Evolutionary conservation across 2,329 filamentous ascomycete species (phyloP), one percentile per base, ranked within the genome.

Genomic region (Macrophomina pseudophaseolina): DNA sequence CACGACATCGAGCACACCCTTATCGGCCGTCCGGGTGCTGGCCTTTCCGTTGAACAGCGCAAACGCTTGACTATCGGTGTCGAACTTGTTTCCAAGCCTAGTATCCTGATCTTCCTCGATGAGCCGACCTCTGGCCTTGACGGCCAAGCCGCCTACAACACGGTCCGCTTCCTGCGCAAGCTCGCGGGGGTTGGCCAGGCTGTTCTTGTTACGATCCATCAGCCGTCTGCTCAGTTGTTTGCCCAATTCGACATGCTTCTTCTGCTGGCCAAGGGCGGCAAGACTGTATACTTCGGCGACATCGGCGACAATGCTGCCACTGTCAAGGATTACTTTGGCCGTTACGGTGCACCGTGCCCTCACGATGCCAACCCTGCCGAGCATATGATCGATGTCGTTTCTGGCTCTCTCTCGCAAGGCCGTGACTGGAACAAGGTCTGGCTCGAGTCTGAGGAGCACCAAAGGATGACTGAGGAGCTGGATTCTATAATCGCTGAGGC

Each of bases 121-220:
- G 90, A 93, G 76, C 90, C 90, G 0, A 92, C 90, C 0, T 90
- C 87, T 1, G 90, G 90, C 59, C 84, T 92, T 0, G 88, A 90
- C 71, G 86, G 84, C 18, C 87, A 91, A 74, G 87, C 85, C 52
- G 89, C 90, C 23, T 91, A 87, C 79, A 23, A 23, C 23, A 23
- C 23, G 23, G 23, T 23, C 2, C 23, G 23, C 23, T 23, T 23
- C 23, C 23, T 23, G 23, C 23, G 23, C 23, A 23, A 23, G 23
- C 23, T 23, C 1, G 23, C 23, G 23, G 23, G 23, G 16, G 88
- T 89, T 1, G 92, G 92, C 2, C 92, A 95, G 76, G 92, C 92
- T 8, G 91, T 95, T 69, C 85, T 95, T 1, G 93, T 91, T 79
- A 95, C 92, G 1, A 95, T 95, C 68, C 92, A 95, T 74, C 92